Base-by-base conservation (phyloP, 306 rosid genomes). In the Nissolia schottii region DNA sequence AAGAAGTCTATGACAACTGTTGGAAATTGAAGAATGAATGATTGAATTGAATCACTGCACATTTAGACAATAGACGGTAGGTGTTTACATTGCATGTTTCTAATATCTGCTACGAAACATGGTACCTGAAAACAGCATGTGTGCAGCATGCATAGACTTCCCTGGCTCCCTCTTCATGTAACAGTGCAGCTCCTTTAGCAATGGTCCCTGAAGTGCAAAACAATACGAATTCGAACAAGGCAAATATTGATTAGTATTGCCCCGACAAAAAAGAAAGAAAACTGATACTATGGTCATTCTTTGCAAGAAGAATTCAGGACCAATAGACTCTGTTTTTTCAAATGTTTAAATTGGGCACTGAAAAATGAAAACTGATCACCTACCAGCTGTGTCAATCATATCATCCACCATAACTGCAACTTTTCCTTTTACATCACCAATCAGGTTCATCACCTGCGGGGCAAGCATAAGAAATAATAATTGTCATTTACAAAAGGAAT, bases 301-400 rank as follows among this genome's bases (percentile, higher is more conserved):
- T 37, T 28, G 25, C 53, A 69, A 53, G 23, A 69, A 25, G 38
- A n/a, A 22, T 18, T 1, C 24, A 28, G 22, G 64, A 24, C 4
- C 51, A 58, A 27, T 24, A 69, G 38, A n/a, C n/a, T 13, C 48
- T 19, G 6, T 34, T 8, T 19, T 7, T 64, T 64, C 67, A 22
- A 64, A 76, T 22, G 25, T 57, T 38, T 15, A 62, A 69, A 56
- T 53, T 57, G 51, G 64, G 51, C 19, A 77, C 31, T 19, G 55
- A 74, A 29, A 8, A 77, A 25, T 19, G 55, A 74, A 29, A 8
- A 16, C 15, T n/a, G 31, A 71, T 66, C 19, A 70, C 92, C 78
- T 71, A 94, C 99, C 99, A 77, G 97, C 99, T 71, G 99, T 94
- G 87, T 94, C 99, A 74, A 94, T 94, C 97, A 94, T 94, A 76